Evolutionary conservation across 1,284 basidiomycete genomes (phyloP).

Genomic region (Trichosporon faecale): DNA sequence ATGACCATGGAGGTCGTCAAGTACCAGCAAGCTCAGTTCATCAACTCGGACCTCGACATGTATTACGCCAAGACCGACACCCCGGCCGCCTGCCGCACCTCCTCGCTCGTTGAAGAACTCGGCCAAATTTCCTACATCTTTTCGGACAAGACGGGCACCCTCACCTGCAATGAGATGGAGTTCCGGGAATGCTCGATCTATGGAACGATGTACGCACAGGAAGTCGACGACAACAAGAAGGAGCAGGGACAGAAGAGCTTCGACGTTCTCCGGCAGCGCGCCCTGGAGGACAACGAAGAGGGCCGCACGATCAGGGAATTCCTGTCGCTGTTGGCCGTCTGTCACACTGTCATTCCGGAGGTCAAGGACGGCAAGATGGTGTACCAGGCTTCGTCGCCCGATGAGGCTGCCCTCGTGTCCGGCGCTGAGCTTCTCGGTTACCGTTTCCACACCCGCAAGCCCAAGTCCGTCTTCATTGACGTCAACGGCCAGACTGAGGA

Average conservation of each 20-base stretch:
- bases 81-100: slow-evolving; percentile 92
- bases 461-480: slow-evolving; percentile 87
- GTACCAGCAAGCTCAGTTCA: slow-evolving; percentile 92
- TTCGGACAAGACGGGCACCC: slow-evolving; percentile 96
- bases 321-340: slow-evolving; percentile 85
- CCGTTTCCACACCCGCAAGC: slow-evolving; percentile 91
- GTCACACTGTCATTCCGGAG: slow-evolving; percentile 99
- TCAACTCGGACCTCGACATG: slow-evolving; percentile 96
- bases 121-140: slow-evolving; percentile 96
- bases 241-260: slow-evolving; percentile 57
- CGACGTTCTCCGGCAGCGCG: slow-evolving; percentile 42
- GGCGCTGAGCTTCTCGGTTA: slow-evolving; percentile 92
- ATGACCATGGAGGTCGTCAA: slow-evolving; percentile 99
- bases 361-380: slow-evolving; percentile 73
- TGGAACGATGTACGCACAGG: slow-evolving; percentile 84
- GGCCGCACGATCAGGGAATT: slow-evolving; percentile 77
- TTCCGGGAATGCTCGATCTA: slow-evolving; percentile 87
- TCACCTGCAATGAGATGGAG: slow-evolving; percentile 98
- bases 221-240: slow-evolving; percentile 76
- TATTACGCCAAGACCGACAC: slow-evolving; percentile 94
- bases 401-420: slow-evolving; percentile 92
- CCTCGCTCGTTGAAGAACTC: slow-evolving; percentile 94
- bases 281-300: slow-evolving; percentile 61
- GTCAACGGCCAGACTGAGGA: slow-evolving; percentile 70
- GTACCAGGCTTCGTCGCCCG: slow-evolving; percentile 96